These are phyloP conservation scores for Anacardium occidentale DNA, from an alignment of 345 rosid species.

Conservation along the genomic window DNA sequence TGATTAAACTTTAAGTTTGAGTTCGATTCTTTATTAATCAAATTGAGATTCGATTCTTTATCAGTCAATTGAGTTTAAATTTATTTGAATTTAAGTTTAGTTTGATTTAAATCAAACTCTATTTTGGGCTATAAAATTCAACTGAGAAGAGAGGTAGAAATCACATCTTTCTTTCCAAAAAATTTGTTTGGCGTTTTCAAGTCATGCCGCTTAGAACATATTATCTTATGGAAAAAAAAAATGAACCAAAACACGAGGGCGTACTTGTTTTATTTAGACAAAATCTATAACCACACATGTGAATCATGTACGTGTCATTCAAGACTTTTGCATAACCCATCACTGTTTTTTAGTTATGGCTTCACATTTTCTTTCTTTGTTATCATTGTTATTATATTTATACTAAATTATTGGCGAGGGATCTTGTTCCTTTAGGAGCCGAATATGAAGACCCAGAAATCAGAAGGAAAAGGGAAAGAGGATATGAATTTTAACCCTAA, in stretches of 20 bases:
- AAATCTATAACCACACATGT: background rate
- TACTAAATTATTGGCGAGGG: background rate
- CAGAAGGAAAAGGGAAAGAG: too few species aligned
- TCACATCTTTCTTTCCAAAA: background rate
- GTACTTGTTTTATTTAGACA: background rate
- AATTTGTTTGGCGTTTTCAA: background rate
- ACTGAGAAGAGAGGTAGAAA: too few species aligned
- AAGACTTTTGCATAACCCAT: background rate
- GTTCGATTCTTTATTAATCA: too few species aligned
- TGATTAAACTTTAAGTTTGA: too few species aligned
- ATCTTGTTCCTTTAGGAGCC: too few species aligned
- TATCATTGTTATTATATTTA: background rate
- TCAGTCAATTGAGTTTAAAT: too few species aligned
- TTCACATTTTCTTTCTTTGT: background rate
- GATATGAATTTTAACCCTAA: too few species aligned
- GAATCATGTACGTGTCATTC: background rate
- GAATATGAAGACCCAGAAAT: too few species aligned
- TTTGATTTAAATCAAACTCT: too few species aligned
- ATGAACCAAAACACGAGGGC: background rate
- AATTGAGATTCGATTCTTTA: too few species aligned
- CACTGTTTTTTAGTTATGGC: background rate
- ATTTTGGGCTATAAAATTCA: too few species aligned
- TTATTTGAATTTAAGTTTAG: too few species aligned
- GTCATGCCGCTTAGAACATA: background rate
- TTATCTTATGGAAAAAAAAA: background rate